These are phyloP conservation scores for Dillenia turbinata DNA, from an alignment of 164 flowering plant species.

Conservation along the genomic window DNA sequence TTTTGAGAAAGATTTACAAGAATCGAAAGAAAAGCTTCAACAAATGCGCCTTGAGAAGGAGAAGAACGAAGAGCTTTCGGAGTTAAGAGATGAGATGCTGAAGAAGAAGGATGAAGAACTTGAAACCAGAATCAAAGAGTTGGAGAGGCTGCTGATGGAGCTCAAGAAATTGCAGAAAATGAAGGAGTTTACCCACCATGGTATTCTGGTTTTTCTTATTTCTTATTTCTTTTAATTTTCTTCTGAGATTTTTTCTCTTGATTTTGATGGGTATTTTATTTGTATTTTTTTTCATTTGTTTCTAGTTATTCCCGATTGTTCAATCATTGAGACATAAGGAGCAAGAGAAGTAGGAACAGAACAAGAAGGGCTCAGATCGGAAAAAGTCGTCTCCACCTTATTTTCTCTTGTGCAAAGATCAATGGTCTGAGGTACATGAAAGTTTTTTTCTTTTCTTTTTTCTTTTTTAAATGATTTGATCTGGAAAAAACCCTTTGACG, in stretches of 20 bases:
- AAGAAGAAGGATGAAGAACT: slow-evolving; percentile 66
- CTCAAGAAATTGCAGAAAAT: slow-evolving; percentile 84
- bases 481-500: too few species aligned
- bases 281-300: not conserved
- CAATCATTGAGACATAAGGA: slow-evolving; percentile 52
- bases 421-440: slow-evolving; percentile 69
- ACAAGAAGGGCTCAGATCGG: slow-evolving; percentile 44
- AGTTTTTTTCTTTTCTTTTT: not conserved
- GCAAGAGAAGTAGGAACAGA: slow-evolving; percentile 57
- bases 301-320: slow-evolving; percentile 44
- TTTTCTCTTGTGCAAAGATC: slow-evolving; percentile 79
- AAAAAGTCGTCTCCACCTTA: slow-evolving; percentile 84
- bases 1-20: slow-evolving; percentile 63
- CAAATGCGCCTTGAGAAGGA: slow-evolving; percentile 71
- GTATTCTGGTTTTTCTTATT: slow-evolving; percentile 28
- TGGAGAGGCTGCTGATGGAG: slow-evolving; percentile 72
- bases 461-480: too few species aligned
- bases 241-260: not conserved
- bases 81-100: slow-evolving; percentile 56
- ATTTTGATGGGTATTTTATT: not conserved
- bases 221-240: not conserved
- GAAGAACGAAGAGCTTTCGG: slow-evolving; percentile 68
- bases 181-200: slow-evolving; percentile 86
- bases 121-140: slow-evolving; percentile 41
- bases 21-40: slow-evolving; percentile 67